These are phyloP conservation scores for Penicillium soppii DNA, from an alignment of 495 filamentous ascomycete genomes.

Conservation along the genomic window DNA sequence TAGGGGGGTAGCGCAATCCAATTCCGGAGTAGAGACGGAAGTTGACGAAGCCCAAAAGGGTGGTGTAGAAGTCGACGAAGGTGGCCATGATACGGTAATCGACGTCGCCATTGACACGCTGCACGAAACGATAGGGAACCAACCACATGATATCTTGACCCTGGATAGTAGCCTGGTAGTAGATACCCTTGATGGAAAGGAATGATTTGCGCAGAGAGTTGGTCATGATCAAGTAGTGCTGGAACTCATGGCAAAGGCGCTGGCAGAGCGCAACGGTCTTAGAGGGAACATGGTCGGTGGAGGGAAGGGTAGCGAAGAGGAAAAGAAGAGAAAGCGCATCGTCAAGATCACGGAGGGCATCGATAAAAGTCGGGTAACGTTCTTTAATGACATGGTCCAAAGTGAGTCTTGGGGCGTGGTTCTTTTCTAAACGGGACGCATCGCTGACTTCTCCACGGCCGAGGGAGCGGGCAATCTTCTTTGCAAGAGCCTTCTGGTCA, in stretches of 20 bases:
- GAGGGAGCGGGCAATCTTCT: constrained; percentile 91
- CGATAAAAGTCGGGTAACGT: constrained; percentile 94
- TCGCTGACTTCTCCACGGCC: constrained; percentile 88
- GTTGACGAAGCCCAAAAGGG: constrained; percentile 91
- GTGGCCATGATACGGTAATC: constrained; percentile 99
- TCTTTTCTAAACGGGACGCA: constrained; percentile 81
- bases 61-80: constrained; percentile 98
- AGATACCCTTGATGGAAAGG: constrained; percentile 97
- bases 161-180: constrained; percentile 97
- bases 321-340: constrained; percentile 96
- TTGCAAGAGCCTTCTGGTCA: constrained; percentile 91
- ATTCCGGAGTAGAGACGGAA: constrained; percentile 88
- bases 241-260: constrained; percentile 86
- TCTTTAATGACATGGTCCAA: constrained; percentile 97
- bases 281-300: constrained; percentile 77
- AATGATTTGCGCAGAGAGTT: constrained; percentile 92
- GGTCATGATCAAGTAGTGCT: constrained; percentile 92
- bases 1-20: constrained; percentile 90
- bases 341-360: constrained; percentile 91
- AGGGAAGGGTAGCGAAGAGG: constrained; percentile 95
- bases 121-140: constrained; percentile 95
- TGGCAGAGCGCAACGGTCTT: constrained; percentile 95
- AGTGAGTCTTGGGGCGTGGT: constrained; percentile 77
- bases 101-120: constrained; percentile 85
- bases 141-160: constrained; percentile 98